Evolutionary conservation across 2,329 filamentous ascomycete genomes (phyloP), one percentile per base, ranked within the genome.

Genomic region (Akanthomyces lecanii): DNA sequence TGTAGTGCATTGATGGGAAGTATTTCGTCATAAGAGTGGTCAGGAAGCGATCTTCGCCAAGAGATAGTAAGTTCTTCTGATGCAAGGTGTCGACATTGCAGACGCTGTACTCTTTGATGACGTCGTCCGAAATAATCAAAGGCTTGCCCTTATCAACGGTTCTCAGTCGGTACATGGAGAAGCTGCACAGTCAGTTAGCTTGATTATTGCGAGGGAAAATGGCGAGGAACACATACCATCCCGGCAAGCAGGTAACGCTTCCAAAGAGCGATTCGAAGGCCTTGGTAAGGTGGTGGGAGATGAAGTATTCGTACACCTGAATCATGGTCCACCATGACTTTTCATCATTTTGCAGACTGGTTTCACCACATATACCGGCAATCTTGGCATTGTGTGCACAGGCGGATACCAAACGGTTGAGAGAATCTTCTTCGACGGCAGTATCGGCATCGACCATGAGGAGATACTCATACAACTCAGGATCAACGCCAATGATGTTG

Each of bases 291-390:
- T 99, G 90, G 82, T 99, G 95, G 36, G 95, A 98, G 73, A 99
- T 99, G 76, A 93, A 99, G 81, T 99, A 99, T 76, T 99, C 95
- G 79, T 99, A 99, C 67, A 99, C 95, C 76, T 99, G 95, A 71
- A 99, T 99, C 95, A 99, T 99, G 14, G 95, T 99, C 91, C 92
- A 97, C 92, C 93, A 98, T 71, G 89, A 93, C 68, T 89, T 85
- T 70, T 97, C 92, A 75, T 97, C 94, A 71, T 99, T 99, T 74
- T 97, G 91, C 71, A 99, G 82, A 75, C 89, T 95, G 1, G 95
- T 99, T 76, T 99, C 95, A 73, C 95, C 95, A 74, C 95, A 99
- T 66, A 98, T 97, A 78, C 94, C 95, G 28, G 91, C 92, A 78
- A 99, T 97, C 80, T 96, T 97, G 38, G 92, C 89, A 74, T 99